Evolutionary conservation across 495 filamentous ascomycete genomes (phyloP), one percentile per base, ranked within the genome.

Genomic region (Hypoxylon rickii): DNA sequence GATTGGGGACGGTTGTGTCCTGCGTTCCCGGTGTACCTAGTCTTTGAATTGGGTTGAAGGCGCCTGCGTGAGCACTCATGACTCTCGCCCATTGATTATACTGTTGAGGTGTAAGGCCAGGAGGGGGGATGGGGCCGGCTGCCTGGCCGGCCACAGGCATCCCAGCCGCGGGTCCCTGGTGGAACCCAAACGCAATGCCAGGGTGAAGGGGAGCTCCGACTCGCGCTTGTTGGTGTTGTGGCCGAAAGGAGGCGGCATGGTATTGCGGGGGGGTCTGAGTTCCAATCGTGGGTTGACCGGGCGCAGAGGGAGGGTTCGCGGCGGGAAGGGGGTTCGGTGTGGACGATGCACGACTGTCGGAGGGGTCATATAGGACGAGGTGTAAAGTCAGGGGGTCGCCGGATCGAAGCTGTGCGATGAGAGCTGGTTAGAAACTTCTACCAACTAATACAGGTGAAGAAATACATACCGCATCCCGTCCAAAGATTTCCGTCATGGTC

Each of bases 401-500:
- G 32, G 69, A 73, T 22, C 72, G 73, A 53, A 84, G 72, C 80
- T 83, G 52, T 22, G 36, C 31, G 7, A 33, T 12, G 24, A 19
- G 8, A 15, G 51, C 64, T 32, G 65, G 59, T 58, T 46, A 38
- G 46, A 38, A 7, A 21, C 10, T 7, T 17, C 3, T 8, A 22
- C 36, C 3, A n/a, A 18, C 15, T 29, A 7, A 20, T 10, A 32
- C 4, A 32, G 3, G 16, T 22, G 38, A 19, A 15, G 34, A 19
- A n/a, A 21, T 29, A 73, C 82, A 60, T 73, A 89, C 86, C 51
- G 77, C 62, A 21, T 79, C 69, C 41, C 77, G 70, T 2, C 78
- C 78, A 60, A 90, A 81, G 0, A 89, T 65, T 13, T 81, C 79
- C 36, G 74, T 58, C 64, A 92, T 71, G 0, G 77, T 86, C 20